These are phyloP conservation scores for Paraurostyla sp. DNA, from an alignment of 73 alveolate species.

Conservation along the genomic window DNA sequence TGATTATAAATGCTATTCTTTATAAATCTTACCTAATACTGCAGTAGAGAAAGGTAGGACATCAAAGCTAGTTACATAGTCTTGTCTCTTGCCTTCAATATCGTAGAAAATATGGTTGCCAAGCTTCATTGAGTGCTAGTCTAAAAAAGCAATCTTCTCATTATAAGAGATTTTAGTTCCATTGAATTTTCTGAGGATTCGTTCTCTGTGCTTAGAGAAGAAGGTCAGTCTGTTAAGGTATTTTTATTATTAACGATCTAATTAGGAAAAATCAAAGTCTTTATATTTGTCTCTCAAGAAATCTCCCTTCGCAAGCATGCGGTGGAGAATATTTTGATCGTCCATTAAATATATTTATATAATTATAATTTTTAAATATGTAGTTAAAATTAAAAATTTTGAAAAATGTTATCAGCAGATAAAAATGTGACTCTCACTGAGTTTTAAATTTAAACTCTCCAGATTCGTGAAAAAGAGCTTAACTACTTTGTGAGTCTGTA, in stretches of 20 bases:
- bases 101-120: conserved; percentile 65
- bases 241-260: not conserved
- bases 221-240: not conserved
- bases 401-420: conserved; percentile 68
- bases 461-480: conserved; percentile 63
- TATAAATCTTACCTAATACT: not conserved
- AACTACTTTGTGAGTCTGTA: conserved; percentile 53
- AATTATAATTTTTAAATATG: not conserved
- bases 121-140: conserved; percentile 71
- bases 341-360: not conserved
- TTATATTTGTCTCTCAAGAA: not conserved
- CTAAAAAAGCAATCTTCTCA: conserved; percentile 61
- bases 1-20: too few species aligned
- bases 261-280: conserved; percentile 15
- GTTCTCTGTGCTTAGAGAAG: conserved; percentile 40
- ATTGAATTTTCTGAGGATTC: conserved; percentile 42
- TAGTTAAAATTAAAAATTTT: not conserved
- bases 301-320: conserved; percentile 62
- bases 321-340: conserved; percentile 44
- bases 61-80: conserved; percentile 27
- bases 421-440: conserved; percentile 62
- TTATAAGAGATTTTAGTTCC: conserved; percentile 25
- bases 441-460: conserved; percentile 48
- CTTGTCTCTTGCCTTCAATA: conserved; percentile 45
- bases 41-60: conserved; percentile 45